Evolutionary conservation across 495 filamentous ascomycete genomes (phyloP).

Genomic region (Talaromyces proteolyticus): DNA sequence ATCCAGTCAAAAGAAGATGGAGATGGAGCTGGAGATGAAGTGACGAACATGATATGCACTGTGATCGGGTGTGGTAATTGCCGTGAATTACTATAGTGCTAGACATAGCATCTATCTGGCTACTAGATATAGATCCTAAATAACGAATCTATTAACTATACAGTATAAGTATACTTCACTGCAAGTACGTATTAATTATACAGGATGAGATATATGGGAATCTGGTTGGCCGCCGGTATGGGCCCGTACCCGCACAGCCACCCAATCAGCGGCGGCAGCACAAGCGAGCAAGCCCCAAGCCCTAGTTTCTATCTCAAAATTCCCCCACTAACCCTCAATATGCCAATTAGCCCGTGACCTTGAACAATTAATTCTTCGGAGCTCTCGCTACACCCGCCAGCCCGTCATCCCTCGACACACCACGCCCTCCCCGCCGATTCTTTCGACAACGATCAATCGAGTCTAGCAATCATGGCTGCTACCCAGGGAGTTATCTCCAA

Average conservation of each 20-base stretch:
- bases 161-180: too few species aligned
- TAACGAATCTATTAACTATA: too few species aligned
- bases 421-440: constrained; percentile 22
- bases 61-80: not conserved
- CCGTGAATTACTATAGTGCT: not conserved
- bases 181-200: too few species aligned
- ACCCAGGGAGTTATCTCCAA: constrained; percentile 80
- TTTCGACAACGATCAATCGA: constrained; percentile 32
- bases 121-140: too few species aligned
- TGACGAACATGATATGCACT: constrained; percentile 7
- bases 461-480: constrained; percentile 54
- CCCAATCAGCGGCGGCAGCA: constrained; percentile 6
- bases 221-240: too few species aligned
- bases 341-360: too few species aligned
- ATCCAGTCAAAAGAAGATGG: constrained; percentile 16
- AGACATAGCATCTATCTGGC: not conserved
- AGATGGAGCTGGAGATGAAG: constrained; percentile 46
- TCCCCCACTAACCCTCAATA: constrained; percentile 36
- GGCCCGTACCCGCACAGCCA: too few species aligned
- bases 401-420: not conserved
- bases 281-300: constrained; percentile 43
- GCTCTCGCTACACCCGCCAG: not conserved
- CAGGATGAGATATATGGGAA: too few species aligned
- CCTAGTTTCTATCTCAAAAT: constrained; percentile 38
- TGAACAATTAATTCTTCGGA: constrained; percentile 14